Conservation (phyloP, 441 rosid species). For the Macaranga tanarius region DNA sequence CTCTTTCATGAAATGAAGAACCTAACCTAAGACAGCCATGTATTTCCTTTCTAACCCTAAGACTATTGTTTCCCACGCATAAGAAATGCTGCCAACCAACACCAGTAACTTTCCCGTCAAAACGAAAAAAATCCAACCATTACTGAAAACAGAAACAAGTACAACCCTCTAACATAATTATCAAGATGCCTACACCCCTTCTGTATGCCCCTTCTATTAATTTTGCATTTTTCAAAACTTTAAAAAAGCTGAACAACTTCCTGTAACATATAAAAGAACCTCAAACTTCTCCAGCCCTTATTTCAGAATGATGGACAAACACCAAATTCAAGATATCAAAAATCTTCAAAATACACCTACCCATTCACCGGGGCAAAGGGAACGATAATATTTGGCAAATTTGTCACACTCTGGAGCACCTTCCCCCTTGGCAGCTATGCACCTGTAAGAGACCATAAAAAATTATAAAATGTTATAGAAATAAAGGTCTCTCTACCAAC, state of each 20-base stretch:
- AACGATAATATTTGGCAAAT: conserved; percentile 88
- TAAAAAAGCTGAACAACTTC: too few species aligned
- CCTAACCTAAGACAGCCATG: neutral
- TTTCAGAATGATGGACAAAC: neutral
- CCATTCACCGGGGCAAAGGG: conserved; percentile 99
- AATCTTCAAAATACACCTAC: conserved; percentile 37
- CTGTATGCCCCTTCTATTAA: neutral
- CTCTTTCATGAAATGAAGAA: neutral
- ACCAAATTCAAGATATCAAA: neutral
- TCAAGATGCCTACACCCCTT: neutral
- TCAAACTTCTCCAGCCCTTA: neutral
- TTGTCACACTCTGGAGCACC: conserved; percentile 86
- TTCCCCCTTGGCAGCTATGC: conserved; percentile 91
- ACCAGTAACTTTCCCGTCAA: neutral
- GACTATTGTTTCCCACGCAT: too few species aligned
- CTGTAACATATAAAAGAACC: neutral
- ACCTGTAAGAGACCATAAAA: conserved; percentile 42
- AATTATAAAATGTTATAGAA: neutral
- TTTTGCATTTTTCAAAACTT: neutral
- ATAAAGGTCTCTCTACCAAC: neutral
- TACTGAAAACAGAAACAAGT: neutral
- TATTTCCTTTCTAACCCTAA: neutral
- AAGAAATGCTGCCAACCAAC: neutral
- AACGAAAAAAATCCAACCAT: neutral
- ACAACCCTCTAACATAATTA: neutral